Evolutionary conservation across 2,329 filamentous ascomycete genomes (phyloP).

Genomic region (Cucurbitaria berberidis): DNA sequence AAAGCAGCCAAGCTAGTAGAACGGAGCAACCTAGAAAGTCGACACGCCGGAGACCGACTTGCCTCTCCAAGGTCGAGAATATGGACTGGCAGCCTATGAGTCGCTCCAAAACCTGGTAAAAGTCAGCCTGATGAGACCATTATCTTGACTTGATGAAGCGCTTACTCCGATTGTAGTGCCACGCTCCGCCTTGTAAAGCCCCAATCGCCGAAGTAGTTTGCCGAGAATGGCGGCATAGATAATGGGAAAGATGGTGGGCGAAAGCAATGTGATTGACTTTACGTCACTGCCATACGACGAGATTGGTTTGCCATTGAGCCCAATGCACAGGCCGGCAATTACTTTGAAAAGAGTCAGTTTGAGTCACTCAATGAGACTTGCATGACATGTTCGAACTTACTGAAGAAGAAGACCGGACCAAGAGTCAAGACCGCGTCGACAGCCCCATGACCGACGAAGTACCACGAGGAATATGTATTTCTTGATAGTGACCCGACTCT

Average conservation of each 20-base stretch:
- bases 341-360: background rate
- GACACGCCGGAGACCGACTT: constrained; percentile 7
- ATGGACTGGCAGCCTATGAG: constrained; percentile 18
- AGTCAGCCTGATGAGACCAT: background rate
- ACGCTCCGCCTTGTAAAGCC: constrained; percentile 8
- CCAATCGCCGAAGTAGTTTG: constrained; percentile 13
- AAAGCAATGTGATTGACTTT: constrained; percentile 10
- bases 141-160: background rate
- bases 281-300: constrained; percentile 11
- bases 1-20: constrained; percentile 10
- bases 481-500: background rate
- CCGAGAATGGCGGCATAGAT: constrained; percentile 17
- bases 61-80: constrained; percentile 13
- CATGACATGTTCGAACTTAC: background rate
- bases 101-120: constrained; percentile 9
- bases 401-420: background rate
- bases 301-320: background rate
- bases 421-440: constrained; percentile 1
- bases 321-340: constrained; percentile 5
- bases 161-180: constrained; percentile 12
- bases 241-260: constrained; percentile 18
- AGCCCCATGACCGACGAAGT: background rate
- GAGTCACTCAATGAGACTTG: background rate
- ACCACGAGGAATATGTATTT: background rate
- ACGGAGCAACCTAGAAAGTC: constrained; percentile 9